Conservation (phyloP, 176 grass and related monocot genomes). For the Poa annua region DNA sequence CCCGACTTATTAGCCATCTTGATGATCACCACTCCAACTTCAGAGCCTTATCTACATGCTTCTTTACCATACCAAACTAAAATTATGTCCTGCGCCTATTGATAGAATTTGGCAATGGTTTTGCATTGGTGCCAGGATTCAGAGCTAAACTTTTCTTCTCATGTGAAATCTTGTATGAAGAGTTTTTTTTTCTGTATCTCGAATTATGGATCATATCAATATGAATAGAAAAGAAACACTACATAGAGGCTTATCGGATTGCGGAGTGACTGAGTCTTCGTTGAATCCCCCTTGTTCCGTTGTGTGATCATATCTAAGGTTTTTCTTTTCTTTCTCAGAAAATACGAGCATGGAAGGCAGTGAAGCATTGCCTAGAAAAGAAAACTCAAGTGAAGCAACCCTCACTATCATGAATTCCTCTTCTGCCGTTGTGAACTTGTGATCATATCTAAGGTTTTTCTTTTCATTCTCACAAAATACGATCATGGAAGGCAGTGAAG, state of each 20-base stretch:
- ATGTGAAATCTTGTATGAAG: neutral
- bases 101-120: neutral
- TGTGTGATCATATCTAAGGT: neutral
- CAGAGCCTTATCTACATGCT: neutral
- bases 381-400: neutral
- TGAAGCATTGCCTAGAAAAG: neutral
- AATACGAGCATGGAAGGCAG: neutral
- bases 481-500: too few relatives aligned
- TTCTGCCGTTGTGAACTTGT: neutral
- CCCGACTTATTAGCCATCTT: conserved; percentile 55
- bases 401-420: too few relatives aligned
- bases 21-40: neutral
- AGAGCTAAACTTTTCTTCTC: conserved; percentile 1
- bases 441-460: neutral
- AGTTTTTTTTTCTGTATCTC: neutral
- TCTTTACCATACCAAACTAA: neutral
- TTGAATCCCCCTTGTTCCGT: neutral
- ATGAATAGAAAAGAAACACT: neutral
- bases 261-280: neutral
- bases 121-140: neutral
- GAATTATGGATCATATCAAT: neutral
- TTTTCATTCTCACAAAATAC: too few relatives aligned
- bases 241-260: neutral
- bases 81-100: neutral
- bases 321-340: neutral